Evolutionary conservation across 129 eudicot species (phyloP).

Genomic region (Flaveria linearis): DNA sequence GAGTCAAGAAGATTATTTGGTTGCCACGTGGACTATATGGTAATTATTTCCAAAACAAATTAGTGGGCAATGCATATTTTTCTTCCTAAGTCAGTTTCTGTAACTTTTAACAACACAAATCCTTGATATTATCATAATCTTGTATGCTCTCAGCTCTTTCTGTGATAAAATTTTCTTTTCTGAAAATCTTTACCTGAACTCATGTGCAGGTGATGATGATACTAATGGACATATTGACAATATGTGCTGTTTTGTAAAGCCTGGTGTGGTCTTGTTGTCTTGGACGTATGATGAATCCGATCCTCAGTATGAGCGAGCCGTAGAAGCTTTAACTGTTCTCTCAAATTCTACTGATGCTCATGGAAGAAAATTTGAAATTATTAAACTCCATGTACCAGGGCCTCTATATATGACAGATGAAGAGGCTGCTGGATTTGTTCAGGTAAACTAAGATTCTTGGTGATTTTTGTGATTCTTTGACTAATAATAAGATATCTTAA

Average conservation of each 20-base stretch:
- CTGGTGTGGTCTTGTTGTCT: constrained; percentile 79
- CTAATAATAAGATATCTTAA: not conserved
- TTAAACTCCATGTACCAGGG: constrained; percentile 91
- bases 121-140: not conserved
- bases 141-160: not conserved
- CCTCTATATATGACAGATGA: constrained; percentile 91
- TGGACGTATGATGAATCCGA: constrained; percentile 94
- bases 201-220: constrained; percentile 82
- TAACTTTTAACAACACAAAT: not conserved
- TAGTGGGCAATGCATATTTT: not conserved
- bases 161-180: not conserved
- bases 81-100: not conserved
- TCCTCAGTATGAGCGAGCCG: constrained; percentile 77
- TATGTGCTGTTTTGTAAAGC: constrained; percentile 93
- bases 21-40: constrained; percentile 87
- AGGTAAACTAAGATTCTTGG: constrained; percentile 37
- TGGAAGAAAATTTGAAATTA: constrained; percentile 68
- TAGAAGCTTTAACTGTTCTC: constrained; percentile 73
- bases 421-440: constrained; percentile 77
- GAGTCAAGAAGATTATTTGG: constrained; percentile 82
- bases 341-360: constrained; percentile 66
- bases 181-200: not conserved
- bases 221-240: constrained; percentile 95
- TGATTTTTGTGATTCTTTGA: not conserved
- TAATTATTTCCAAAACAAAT: constrained; percentile 28